Percentiles rank a stretch among this genome's conserved stretches.
These are phyloP conservation scores for Clarireedia hainanense DNA, from an alignment of 2,329 filamentous ascomycete species.

Conservation along the genomic window DNA sequence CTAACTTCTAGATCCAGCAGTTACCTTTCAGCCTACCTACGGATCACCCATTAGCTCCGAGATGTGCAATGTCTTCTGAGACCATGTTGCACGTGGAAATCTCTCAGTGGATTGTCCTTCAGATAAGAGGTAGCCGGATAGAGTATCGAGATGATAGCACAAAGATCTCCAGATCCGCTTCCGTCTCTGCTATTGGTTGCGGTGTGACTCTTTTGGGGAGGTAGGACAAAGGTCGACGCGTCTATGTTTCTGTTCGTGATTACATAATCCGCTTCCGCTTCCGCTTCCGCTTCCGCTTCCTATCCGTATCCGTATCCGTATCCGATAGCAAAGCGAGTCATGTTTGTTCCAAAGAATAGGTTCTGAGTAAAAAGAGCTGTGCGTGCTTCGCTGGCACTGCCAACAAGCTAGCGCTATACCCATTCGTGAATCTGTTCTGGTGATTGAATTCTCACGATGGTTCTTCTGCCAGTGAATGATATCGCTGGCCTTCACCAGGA, in stretches of 20 bases:
- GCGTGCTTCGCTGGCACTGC: too few species aligned
- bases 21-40: not conserved
- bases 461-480: not conserved
- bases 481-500: not conserved
- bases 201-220: not conserved
- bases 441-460: not conserved
- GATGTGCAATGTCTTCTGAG: not conserved
- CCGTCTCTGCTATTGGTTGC: not conserved
- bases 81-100: not conserved
- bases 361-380: too few species aligned
- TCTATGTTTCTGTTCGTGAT: not conserved
- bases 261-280: not conserved
- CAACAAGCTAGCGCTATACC: too few species aligned
- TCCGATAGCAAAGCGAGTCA: not conserved
- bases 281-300: not conserved
- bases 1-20: not conserved
- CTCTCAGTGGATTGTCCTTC: not conserved
- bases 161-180: conserved; percentile 1
- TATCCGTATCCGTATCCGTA: not conserved
- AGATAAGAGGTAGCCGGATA: conserved; percentile 3
- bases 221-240: not conserved
- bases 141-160: not conserved
- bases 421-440: too few species aligned
- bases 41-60: not conserved
- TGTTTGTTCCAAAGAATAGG: not conserved